A percentile compares a stretch with the other conserved stretches of the same genome.
phyloP scores from a whole-genome alignment of 768 basidiomycete genomes.

The Strobilomyces dryophilus region DNA sequence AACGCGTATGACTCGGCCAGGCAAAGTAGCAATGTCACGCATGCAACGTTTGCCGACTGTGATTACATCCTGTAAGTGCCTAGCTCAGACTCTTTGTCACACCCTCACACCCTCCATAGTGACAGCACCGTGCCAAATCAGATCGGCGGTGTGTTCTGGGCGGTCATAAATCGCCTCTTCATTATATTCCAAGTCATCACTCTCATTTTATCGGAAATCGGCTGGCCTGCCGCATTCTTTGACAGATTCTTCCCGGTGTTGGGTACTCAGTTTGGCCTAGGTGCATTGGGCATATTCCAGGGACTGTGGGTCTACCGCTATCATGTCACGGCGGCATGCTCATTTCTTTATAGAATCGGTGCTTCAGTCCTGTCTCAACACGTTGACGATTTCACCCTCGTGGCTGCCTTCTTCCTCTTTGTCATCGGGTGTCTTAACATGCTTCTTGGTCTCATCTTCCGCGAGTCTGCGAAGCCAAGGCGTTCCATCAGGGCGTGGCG shows the following conservation, averaged over 20 bases:
- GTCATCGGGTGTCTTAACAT: constrained; percentile 88
- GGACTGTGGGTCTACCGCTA: constrained; percentile 54
- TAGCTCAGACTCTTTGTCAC: not conserved
- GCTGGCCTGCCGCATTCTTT: constrained; percentile 79
- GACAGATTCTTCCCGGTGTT: constrained; percentile 83
- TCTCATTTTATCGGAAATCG: constrained; percentile 77
- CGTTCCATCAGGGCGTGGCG: constrained; percentile 66
- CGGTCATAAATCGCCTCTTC: constrained; percentile 80
- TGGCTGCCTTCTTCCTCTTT: constrained; percentile 90
- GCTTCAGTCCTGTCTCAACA: constrained; percentile 72
- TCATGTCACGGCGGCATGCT: constrained; percentile 1
- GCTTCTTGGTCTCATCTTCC: constrained; percentile 70
- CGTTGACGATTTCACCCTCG: constrained; percentile 86
- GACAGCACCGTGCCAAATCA: constrained; percentile 86
- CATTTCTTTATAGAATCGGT: constrained; percentile 46
- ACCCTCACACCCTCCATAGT: constrained; percentile 35
- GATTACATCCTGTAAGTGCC: constrained; percentile 73
- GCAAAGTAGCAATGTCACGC: constrained; percentile 29
- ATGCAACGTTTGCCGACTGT: constrained; percentile 42
- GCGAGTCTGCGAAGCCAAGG: constrained; percentile 54
- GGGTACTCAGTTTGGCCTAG: constrained; percentile 79
- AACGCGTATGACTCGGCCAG: constrained; percentile 53
- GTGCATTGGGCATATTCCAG: constrained; percentile 84
- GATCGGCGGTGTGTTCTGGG: constrained; percentile 89
- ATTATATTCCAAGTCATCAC: constrained; percentile 82